A percentile compares a stretch with the other conserved stretches of the same genome.
Conservation (phyloP, 495 filamentous ascomycete species). For the Pyrenula massariospora region DNA sequence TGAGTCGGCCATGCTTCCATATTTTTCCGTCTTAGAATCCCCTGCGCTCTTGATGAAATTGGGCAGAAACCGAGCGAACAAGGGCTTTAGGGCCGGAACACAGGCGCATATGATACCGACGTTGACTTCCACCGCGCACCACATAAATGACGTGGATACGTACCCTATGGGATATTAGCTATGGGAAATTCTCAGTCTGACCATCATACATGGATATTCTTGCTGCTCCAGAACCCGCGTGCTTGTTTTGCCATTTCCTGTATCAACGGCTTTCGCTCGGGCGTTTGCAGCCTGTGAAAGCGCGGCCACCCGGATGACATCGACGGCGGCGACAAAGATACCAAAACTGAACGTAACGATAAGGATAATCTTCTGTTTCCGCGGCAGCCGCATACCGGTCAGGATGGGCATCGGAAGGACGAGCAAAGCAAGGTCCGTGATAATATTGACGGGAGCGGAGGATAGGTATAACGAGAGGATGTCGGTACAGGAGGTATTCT, state of each 20-base stretch:
- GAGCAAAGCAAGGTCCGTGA: conserved; percentile 73
- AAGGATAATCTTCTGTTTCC: conserved; percentile 73
- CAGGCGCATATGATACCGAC: conserved; percentile 80
- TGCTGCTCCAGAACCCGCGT: conserved; percentile 9
- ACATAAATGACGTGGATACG: conserved; percentile 78
- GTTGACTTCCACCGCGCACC: conserved; percentile 86
- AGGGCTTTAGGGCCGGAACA: conserved; percentile 78
- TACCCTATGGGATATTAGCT: conserved; percentile 37
- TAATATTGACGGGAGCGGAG: conserved; percentile 72
- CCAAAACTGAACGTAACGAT: conserved; percentile 73
- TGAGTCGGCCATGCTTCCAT: background rate
- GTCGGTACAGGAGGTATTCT: conserved; percentile 48
- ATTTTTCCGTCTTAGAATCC: conserved; percentile 9
- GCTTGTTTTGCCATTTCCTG: conserved; percentile 4
- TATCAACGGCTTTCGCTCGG: conserved; percentile 15
- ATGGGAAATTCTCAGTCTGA: background rate
- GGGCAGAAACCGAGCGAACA: conserved; percentile 66
- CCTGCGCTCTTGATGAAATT: conserved; percentile 47
- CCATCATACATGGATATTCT: conserved; percentile 43
- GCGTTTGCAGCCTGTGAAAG: conserved; percentile 58
- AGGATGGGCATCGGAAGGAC: conserved; percentile 81
- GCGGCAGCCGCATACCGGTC: conserved; percentile 71
- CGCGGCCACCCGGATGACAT: conserved; percentile 82
- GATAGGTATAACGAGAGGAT: conserved; percentile 75
- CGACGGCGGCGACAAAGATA: conserved; percentile 76